Base-by-base conservation (phyloP, 2,329 filamentous ascomycete species). In the Sporothrix euskadiensis region DNA sequence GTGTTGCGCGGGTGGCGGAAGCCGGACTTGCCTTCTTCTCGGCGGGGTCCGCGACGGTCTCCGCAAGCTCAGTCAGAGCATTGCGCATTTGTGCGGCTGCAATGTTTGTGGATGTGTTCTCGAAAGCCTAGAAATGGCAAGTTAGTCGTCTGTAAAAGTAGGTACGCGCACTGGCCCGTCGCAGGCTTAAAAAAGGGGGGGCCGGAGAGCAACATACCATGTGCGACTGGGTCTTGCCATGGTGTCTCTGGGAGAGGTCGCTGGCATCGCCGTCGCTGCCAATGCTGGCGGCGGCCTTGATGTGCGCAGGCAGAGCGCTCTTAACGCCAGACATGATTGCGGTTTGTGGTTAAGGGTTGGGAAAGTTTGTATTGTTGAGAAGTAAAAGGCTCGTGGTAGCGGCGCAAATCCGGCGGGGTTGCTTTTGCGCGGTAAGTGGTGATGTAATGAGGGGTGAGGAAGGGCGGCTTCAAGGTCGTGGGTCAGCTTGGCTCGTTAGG, bases 1-100 rank as follows among this genome's bases (percentile, higher is more conserved):
- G 32, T 32, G 30, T 4, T 19, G 12, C 32, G 61, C 39, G 10
- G 61, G 65, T 32, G 49, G 12, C 54, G 3, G 22, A 71, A 35
- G 22, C 19, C 44, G 32, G 22, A 41, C 52, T 49, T 85, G 94
- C 94, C 92, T 97, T 95, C 84, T 93, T 93, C 82, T 92, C 85
- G 76, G 90, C 86, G 73, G 92, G 88, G 81, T 98, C 94, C 80
- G 90, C 89, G 82, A 98, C 94, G 10, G 91, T 92, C 85, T 99
- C 96, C 79, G 93, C 89, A 76, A 99, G 91, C 83, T 91, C 91
- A 83, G 97, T 98, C 82, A 99, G 88, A 75, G 94, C 89, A 88
- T 99, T 99, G 84, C 96, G 94, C 96, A 99, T 99, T 87, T 99
- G 96, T 75, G 94, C 97, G 73, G 96, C 96, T 76, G 96, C 96